phyloP scores from a whole-genome alignment of 306 rosid species.

The Cicer pinnatifidum region DNA sequence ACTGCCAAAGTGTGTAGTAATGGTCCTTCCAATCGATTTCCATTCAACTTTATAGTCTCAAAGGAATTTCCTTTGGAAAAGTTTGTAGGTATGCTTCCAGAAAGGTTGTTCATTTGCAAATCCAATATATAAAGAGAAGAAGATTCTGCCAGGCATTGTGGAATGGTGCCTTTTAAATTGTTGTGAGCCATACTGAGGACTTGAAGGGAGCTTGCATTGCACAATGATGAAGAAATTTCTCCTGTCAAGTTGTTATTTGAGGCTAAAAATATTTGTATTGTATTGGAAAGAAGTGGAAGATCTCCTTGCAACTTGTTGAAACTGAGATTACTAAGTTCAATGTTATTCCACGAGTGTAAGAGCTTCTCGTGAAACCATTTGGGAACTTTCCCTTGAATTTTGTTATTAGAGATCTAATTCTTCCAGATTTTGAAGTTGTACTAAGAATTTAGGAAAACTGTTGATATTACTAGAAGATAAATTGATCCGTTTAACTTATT shows the following conservation, averaged over 20 bases:
- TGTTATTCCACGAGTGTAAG: not conserved
- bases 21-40: conserved; percentile 47
- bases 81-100: conserved; percentile 26
- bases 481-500: conserved; percentile 43
- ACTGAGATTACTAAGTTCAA: not conserved
- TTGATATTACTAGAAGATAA: conserved; percentile 39
- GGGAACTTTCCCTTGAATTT: conserved; percentile 39
- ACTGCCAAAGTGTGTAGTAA: conserved; percentile 40
- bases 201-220: not conserved
- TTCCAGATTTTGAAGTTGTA: not conserved
- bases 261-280: not conserved
- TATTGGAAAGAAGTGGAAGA: conserved; percentile 26
- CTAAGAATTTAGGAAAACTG: conserved; percentile 41
- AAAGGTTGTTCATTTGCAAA: conserved; percentile 39
- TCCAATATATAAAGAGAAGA: conserved; percentile 33
- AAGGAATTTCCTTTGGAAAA: not conserved
- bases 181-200: conserved; percentile 28
- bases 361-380: conserved; percentile 35
- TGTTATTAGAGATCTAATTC: conserved; percentile 15
- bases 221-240: not conserved
- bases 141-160: conserved; percentile 35
- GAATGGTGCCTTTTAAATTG: conserved; percentile 31
- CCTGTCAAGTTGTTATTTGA: conserved; percentile 46
- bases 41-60: conserved; percentile 40
- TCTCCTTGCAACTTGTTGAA: conserved; percentile 47